phyloP scores from a whole-genome alignment of 1,284 basidiomycete species.

The Puccinia novopanici region DNA sequence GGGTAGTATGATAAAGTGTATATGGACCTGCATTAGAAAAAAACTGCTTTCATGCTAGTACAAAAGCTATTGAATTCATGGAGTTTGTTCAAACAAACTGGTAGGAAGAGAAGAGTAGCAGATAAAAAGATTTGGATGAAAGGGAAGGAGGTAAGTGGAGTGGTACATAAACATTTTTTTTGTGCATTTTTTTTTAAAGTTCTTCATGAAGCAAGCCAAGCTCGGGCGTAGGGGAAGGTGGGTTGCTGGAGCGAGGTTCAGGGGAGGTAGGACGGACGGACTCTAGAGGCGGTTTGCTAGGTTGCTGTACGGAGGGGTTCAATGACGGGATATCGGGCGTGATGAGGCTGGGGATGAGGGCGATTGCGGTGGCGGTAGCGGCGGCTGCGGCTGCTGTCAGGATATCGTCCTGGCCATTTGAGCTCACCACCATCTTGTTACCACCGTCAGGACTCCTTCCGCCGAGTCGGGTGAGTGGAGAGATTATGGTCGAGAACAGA shows the following conservation, averaged over 20 bases:
- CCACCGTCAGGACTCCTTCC: neutral
- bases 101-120: too few relatives aligned
- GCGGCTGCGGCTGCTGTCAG: conserved; percentile 3
- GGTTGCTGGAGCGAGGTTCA: neutral
- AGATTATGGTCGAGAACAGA: conserved; percentile 29
- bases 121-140: neutral
- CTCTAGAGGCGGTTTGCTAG: neutral
- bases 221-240: neutral
- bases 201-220: conserved; percentile 20
- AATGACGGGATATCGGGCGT: conserved; percentile 3
- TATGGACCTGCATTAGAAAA: too few relatives aligned
- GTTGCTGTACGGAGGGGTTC: neutral
- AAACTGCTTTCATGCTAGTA: too few relatives aligned
- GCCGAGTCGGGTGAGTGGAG: neutral
- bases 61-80: too few relatives aligned
- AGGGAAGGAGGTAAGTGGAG: neutral
- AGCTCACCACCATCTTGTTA: neutral
- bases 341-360: conserved; percentile 17
- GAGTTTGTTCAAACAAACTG: too few relatives aligned
- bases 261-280: neutral
- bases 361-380: conserved; percentile 5
- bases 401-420: neutral
- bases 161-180: neutral
- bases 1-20: too few relatives aligned
- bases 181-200: neutral